These are phyloP conservation scores for Yamadazyma taylorii DNA, from an alignment of 1,139 yeast genomes.

Conservation along the genomic window DNA sequence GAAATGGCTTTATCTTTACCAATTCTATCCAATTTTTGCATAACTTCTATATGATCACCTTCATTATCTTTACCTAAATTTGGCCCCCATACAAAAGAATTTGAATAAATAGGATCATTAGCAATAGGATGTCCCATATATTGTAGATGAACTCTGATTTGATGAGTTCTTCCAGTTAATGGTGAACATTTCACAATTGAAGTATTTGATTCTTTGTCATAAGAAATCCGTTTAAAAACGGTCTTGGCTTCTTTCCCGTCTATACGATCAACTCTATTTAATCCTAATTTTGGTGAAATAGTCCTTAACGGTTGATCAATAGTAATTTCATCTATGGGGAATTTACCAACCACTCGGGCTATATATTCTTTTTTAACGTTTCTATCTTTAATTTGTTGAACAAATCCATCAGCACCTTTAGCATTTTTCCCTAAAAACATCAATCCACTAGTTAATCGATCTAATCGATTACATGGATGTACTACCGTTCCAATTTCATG, in stretches of 20 bases:
- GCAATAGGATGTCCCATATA: constrained; percentile 88
- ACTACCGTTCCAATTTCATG: constrained; percentile 62
- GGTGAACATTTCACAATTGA: constrained; percentile 85
- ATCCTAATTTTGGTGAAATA: constrained; percentile 73
- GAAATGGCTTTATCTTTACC: constrained; percentile 71
- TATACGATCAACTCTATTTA: constrained; percentile 64
- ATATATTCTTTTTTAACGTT: constrained; percentile 80
- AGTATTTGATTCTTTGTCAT: constrained; percentile 54
- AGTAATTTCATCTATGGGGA: constrained; percentile 55
- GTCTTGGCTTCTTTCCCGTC: constrained; percentile 68
- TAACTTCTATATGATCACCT: constrained; percentile 48
- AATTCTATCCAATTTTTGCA: constrained; percentile 51
- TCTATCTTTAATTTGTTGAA: constrained; percentile 71
- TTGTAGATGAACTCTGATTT: constrained; percentile 89
- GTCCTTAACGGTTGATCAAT: constrained; percentile 75
- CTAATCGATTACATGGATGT: constrained; percentile 91
- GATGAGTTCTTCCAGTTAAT: constrained; percentile 91
- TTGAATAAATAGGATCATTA: constrained; percentile 84
- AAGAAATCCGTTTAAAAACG: constrained; percentile 55
- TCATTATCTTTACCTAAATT: constrained; percentile 54
- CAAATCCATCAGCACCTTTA: constrained; percentile 75
- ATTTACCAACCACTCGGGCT: constrained; percentile 84
- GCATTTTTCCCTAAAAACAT: constrained; percentile 90
- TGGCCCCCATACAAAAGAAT: constrained; percentile 70
- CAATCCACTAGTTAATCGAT: constrained; percentile 88